phyloP scores from a whole-genome alignment of 768 basidiomycete genomes.

The Hydnomerulius pinastri region DNA sequence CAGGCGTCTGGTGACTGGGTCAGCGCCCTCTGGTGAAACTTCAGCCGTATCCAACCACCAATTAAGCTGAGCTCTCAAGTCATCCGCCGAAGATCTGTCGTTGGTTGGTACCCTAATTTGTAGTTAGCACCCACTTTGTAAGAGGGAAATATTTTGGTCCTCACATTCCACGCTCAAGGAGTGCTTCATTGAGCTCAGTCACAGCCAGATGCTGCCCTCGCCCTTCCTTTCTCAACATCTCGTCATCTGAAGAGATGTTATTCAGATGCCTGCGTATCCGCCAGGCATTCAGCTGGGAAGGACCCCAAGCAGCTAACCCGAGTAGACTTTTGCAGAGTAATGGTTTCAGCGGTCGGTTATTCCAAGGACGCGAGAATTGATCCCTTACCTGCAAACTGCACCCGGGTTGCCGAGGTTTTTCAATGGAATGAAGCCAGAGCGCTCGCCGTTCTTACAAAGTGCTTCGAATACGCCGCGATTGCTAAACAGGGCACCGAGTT shows the following conservation, averaged over 20 bases:
- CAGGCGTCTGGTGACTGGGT: slow-evolving; percentile 50
- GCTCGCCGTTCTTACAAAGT: slow-evolving; percentile 34
- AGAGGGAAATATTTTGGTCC: slow-evolving; percentile 26
- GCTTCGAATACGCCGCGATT: slow-evolving; percentile 41
- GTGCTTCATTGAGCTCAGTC: slow-evolving; percentile 61
- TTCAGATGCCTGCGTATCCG: slow-evolving; percentile 41
- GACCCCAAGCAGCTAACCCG: slow-evolving; percentile 41
- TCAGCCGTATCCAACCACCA: slow-evolving; percentile 66
- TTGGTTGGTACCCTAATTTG: slow-evolving; percentile 39
- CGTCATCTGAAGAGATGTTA: slow-evolving; percentile 60
- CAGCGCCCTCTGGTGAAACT: slow-evolving; percentile 34
- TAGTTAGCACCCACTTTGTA: not conserved
- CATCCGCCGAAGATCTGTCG: slow-evolving; percentile 39
- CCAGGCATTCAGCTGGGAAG: slow-evolving; percentile 30
- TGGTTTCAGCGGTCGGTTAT: slow-evolving; percentile 1
- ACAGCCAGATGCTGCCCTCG: slow-evolving; percentile 45
- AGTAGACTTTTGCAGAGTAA: slow-evolving; percentile 39
- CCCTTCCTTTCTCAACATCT: slow-evolving; percentile 54
- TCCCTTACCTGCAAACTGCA: slow-evolving; percentile 61
- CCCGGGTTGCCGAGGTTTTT: slow-evolving; percentile 21
- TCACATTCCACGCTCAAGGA: slow-evolving; percentile 79
- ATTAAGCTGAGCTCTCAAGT: slow-evolving; percentile 50
- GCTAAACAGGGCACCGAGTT: slow-evolving; percentile 42
- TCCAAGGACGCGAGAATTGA: not conserved
- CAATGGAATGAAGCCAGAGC: slow-evolving; percentile 28